Evolutionary conservation across 805 yeast species (phyloP), one percentile per base, ranked within the genome.

Genomic region (Pichia scutulata): DNA sequence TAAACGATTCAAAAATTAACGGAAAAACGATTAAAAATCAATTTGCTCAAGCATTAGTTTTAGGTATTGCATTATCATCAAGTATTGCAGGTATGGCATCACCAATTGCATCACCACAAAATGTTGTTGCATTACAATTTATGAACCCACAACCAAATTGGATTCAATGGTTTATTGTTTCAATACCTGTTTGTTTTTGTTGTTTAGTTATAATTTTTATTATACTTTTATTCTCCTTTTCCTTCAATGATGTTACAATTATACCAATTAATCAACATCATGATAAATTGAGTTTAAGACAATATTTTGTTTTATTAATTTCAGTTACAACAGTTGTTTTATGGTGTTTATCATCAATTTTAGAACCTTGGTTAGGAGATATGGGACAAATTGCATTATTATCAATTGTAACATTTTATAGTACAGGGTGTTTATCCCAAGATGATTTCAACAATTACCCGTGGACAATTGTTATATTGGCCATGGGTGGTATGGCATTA

Each of bases 11-110:
- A 13, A 83, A 90, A 22, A 13, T 46, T 22, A 46, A 50, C 46
- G 52, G 52, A 30, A 47, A 42, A 33, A 50, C 50, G 2, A 47
- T 50, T 24, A 30, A 50, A 30, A 50, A 50, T 30, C 76, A 81
- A 4, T 88, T 89, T 60, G 86, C 87, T 8, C 84, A 87, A 62
- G 89, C 96, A 2, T 73, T 92, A 58, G 85, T 92, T 46, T 69
- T 92, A 43, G 98, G 97, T 42, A 86, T 92, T 57, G 98, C 98
- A 0, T 71, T 92, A 50, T 95, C 98, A 2, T 85, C 96, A 8
- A 89, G 92, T 63, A 73, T 92, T 44, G 98, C 96, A 22, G 99
- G 99, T 56, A 92, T 90, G 95, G 85, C 96, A 0, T 88, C 96
- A 4, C 99, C 99, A 8, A 92, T 92, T 61, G 90, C 97, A 1